phyloP scores from a whole-genome alignment of 176 grass and related monocot genomes.

The Musa schizocarpa region DNA sequence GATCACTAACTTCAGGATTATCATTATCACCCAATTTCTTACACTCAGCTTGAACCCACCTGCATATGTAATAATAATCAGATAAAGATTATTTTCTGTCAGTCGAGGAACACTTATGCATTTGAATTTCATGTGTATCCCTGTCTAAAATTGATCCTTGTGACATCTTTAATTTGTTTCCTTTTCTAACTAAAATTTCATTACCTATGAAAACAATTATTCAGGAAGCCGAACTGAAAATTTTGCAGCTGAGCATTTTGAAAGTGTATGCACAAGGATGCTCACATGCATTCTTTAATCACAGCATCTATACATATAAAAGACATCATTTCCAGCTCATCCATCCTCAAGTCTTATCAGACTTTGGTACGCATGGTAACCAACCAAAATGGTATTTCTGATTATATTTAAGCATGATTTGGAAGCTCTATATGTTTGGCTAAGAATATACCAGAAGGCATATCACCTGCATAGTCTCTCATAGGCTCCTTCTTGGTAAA shows the following conservation, averaged over 20 bases:
- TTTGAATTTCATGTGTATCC: neutral
- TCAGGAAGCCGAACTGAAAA: neutral
- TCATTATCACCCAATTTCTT: constrained; percentile 89
- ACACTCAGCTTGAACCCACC: constrained; percentile 99
- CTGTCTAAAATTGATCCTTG: neutral
- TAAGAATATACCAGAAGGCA: neutral
- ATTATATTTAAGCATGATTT: neutral
- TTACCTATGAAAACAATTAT: neutral
- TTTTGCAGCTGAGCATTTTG: neutral
- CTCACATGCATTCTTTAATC: neutral
- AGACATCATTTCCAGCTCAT: neutral
- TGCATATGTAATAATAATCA: constrained; percentile 16
- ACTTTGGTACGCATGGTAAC: neutral
- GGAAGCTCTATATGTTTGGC: constrained; percentile 3
- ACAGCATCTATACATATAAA: neutral
- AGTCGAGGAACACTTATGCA: neutral
- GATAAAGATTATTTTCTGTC: constrained; percentile 2
- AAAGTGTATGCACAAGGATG: neutral
- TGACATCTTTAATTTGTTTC: neutral
- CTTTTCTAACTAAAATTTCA: neutral
- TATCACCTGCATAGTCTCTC: constrained; percentile 89
- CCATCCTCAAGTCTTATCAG: neutral
- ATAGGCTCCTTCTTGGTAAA: constrained; percentile 99
- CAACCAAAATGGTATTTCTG: neutral
- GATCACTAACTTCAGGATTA: constrained; percentile 87